Evolutionary conservation across 805 yeast species (phyloP), one percentile per base, ranked within the genome.

Genomic region (Metschnikowia cubensis): DNA sequence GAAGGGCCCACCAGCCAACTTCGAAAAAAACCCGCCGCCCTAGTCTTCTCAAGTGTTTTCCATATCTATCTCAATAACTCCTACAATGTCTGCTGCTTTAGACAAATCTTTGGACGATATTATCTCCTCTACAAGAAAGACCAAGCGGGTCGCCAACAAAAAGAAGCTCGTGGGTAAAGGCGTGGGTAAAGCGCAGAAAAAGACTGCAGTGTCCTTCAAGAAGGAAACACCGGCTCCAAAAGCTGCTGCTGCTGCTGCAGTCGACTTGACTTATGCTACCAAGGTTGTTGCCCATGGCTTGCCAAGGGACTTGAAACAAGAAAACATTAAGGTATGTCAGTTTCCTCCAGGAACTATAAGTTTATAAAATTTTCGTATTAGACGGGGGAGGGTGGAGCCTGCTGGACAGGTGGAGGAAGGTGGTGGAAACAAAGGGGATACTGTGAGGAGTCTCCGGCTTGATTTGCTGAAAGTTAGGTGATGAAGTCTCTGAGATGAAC

Each of bases 81-180:
- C 20, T 37, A 56, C 22, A 34, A 87, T 85, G 91, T 85, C 95
- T 67, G 79, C 85, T 56, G 79, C 87, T 63, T 81, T 92, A 74
- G 97, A 92, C 74, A 87, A 88, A 75, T 89, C 97, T 45, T 82
- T 92, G 65, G 99, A 92, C 76, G 97, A 90, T 62, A 92, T 92
- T 69, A 87, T 92, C 66, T 81, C 96, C 52, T 72, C 87, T 55
- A 68, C 75, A 60, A 73, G 70, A 64, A 75, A 73, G 63, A 71
- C 74, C 56, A 65, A 56, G 63, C 68, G 53, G 52, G 53, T 53
- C 47, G 60, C 52, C 47, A 53, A 61, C 54, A 59, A 63, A 47
- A 62, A 55, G 48, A 64, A 62, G 51, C 69, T 70, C 51, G 73
- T 68, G 39, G 74, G 76, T 48, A 62, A 70, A 59, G 68, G 67